Base-by-base conservation (phyloP, 2,329 filamentous ascomycete species). In the Monilinia fructicola region DNA sequence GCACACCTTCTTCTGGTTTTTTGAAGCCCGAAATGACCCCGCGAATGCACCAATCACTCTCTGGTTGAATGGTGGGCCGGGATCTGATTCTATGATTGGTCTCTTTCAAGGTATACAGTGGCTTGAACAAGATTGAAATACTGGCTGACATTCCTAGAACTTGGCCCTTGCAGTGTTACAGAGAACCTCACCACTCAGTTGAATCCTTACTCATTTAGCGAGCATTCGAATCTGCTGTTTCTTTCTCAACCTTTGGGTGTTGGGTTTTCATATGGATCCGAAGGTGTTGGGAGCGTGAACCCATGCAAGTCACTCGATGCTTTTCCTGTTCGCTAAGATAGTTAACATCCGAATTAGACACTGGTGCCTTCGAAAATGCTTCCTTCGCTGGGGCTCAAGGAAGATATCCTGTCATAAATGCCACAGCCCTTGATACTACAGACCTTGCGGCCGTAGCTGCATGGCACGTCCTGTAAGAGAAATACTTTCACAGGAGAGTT, bases 161-260 rank as follows among this genome's bases (percentile, higher is more conserved):
- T 78, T 52, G 79, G 79, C 14, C 79, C 79, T 54, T 81, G 79
- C 71, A 76, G 76, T 67, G 72, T 81, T 35, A 77, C 76, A 7
- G 73, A 73, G 48, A 71, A 73, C 53, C 65, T 71, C 2, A 70
- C 67, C 12, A 60, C 76, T 21, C 69, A 81, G 62, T 70, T 82
- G 64, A 79, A 79, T 53, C 85, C 85, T 64, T 90, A 86, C 82
- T 84, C 85, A 11, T 90, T 86, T 85, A 86, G 88, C 73, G 81
- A 81, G 61, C 78, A 78, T 65, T 82, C 82, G 38, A 86, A 86
- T 67, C 76, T 86, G 74, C 71, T 82, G 18, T 81, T 78, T 65
- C 71, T 81, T 18, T 82, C 83, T 67, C 82, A 92, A 82, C 88
- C 87, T 14, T 85, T 87, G 66, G 87, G 90, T 75, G 84, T 90